Base-by-base conservation (phyloP, 2,329 filamentous ascomycete species). In the Gaeumannomyces sp. region DNA sequence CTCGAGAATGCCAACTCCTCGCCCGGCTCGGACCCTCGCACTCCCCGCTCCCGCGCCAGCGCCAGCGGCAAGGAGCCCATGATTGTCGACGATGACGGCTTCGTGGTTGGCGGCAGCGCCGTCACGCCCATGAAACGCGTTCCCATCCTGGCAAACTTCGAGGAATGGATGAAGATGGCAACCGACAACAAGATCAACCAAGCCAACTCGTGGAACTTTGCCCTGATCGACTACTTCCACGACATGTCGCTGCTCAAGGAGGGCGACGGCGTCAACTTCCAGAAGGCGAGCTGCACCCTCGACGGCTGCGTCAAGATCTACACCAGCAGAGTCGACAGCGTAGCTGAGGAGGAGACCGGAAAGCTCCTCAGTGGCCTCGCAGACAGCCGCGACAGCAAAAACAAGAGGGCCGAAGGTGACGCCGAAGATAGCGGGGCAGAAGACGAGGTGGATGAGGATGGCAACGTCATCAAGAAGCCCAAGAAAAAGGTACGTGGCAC, bases 161-260 rank as follows among this genome's bases (percentile, higher is more conserved):
- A 99, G 76, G 95, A 99, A 76, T 98, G 94, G 95, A 98, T 99
- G 93, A 99, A 98, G 83, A 96, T 99, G 93, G 95, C 95, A 2
- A 98, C 95, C 22, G 95, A 99, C 80, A 99, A 99, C 80, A 95
- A 95, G 78, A 99, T 99, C 82, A 99, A 98, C 75, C 94, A 95
- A 61, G 88, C 90, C 66, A 99, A 99, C 77, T 97, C 93, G 35
- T 99, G 95, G 95, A 98, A 98, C 76, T 98, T 99, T 78, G 95
- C 95, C n/a, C 85, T 99, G 25, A 99, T 99, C 74, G 95, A 99
- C 77, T 99, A 99, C 78, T 99, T 99, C 73, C 94, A 99, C 76
- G 95, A 99, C 73, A 98, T 99, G 95, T 97, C 93, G 1, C 80
- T 99, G 59, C 82, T 99, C 61, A 96, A 96, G 74, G 95, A 99